phyloP scores from a whole-genome alignment of 495 filamentous ascomycete genomes.

The Coniosporium apollinis region DNA sequence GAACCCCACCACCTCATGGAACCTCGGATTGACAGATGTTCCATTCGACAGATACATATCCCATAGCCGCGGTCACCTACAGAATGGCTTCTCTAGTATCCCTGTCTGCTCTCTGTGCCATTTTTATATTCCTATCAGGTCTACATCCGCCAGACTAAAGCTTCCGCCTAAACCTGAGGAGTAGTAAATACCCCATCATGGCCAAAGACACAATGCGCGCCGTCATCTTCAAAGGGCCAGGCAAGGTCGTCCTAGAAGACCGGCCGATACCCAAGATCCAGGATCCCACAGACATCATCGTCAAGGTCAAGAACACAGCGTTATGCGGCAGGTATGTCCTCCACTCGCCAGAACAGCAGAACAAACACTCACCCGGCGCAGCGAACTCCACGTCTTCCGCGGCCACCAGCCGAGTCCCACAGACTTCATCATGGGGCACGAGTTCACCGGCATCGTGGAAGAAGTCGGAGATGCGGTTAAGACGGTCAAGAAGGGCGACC shows the following conservation, averaged over 20 bases:
- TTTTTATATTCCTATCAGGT: too few relatives aligned
- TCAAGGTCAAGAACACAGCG: constrained; percentile 73
- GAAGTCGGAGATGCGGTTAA: constrained; percentile 51
- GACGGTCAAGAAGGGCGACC: constrained; percentile 54
- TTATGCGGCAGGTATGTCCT: constrained; percentile 65
- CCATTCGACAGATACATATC: too few relatives aligned
- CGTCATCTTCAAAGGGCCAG: constrained; percentile 50
- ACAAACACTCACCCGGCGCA: constrained; percentile 18
- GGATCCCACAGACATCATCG: constrained; percentile 58
- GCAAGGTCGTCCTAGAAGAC: constrained; percentile 45
- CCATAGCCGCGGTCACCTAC: too few relatives aligned
- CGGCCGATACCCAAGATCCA: constrained; percentile 50
- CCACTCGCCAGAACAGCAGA: constrained; percentile 1
- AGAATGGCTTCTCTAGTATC: too few relatives aligned
- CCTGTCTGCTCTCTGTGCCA: too few relatives aligned
- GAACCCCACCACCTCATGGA: too few relatives aligned
- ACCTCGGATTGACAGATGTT: too few relatives aligned
- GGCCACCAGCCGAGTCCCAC: constrained; percentile 52
- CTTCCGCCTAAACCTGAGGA: too few relatives aligned
- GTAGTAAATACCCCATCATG: constrained; percentile 22
- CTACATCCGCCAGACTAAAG: too few relatives aligned
- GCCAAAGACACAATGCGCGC: constrained; percentile 42
- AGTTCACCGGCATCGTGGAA: constrained; percentile 66
- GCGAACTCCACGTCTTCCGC: constrained; percentile 81
- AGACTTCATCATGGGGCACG: constrained; percentile 62